A percentile compares a stretch with the other conserved stretches of the same genome.
These are phyloP conservation scores for Oenanthe sinensis DNA, from an alignment of 129 eudicot species.

Conservation along the genomic window DNA sequence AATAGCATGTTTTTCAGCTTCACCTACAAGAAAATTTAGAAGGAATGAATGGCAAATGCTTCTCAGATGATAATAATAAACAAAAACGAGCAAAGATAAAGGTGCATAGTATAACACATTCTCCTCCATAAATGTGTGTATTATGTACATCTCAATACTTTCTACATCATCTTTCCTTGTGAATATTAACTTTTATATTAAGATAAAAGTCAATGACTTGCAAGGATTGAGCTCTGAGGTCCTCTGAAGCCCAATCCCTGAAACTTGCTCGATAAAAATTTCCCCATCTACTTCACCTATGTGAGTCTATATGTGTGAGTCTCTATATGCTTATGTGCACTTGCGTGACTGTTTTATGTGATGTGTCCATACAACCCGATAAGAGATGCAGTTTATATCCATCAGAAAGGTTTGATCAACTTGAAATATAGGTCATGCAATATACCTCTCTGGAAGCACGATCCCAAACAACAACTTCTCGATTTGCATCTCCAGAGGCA, in stretches of 20 bases:
- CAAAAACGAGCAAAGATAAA: not conserved
- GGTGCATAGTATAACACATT: not conserved
- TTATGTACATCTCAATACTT: not conserved
- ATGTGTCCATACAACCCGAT: not conserved
- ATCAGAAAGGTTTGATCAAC: not conserved
- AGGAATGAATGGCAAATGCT: not conserved
- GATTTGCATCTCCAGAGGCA: conserved; percentile 87
- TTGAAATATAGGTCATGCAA: not conserved
- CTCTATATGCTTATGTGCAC: not conserved
- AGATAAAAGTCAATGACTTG: not conserved
- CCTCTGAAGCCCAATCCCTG: not conserved
- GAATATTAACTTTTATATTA: not conserved
- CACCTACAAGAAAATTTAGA: conserved; percentile 35
- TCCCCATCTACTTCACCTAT: not conserved
- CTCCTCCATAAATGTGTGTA: not conserved
- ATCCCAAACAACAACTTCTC: conserved; percentile 98
- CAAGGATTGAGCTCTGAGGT: not conserved
- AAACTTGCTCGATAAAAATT: not conserved
- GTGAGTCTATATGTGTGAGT: not conserved
- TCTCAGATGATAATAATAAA: not conserved
- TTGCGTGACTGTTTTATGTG: not conserved
- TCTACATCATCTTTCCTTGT: not conserved
- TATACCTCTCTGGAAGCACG: conserved; percentile 74
- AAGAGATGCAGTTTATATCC: not conserved
- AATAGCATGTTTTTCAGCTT: conserved; percentile 90